These are phyloP conservation scores for Naganishia vishniacii DNA, from an alignment of 768 basidiomycete genomes.

Conservation along the genomic window DNA sequence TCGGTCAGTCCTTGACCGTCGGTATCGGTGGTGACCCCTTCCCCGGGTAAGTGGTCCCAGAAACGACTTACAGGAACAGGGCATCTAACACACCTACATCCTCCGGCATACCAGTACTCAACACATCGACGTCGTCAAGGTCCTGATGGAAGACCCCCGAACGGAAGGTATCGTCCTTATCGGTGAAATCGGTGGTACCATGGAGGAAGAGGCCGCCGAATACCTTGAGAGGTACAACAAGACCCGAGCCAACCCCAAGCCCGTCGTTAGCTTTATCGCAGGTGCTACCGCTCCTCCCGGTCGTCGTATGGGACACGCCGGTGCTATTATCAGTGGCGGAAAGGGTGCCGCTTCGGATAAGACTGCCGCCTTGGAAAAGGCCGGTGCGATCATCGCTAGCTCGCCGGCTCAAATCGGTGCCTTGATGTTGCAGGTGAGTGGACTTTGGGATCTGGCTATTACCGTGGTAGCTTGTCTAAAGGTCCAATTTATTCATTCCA, in stretches of 20 bases:
- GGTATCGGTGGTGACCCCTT: slow-evolving; percentile 78
- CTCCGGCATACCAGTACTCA: slow-evolving; percentile 92
- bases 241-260: slow-evolving; percentile 77
- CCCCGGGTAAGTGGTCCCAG: slow-evolving; percentile 41
- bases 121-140: slow-evolving; percentile 90
- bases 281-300: slow-evolving; percentile 97
- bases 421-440: slow-evolving; percentile 64
- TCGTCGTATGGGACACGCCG: slow-evolving; percentile 95
- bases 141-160: slow-evolving; percentile 88
- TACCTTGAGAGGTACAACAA: slow-evolving; percentile 91
- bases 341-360: slow-evolving; percentile 96
- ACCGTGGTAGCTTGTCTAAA: slow-evolving; percentile 45
- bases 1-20: slow-evolving; percentile 92
- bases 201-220: slow-evolving; percentile 99
- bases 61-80: too few relatives aligned
- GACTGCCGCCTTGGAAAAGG: slow-evolving; percentile 70
- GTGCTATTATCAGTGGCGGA: slow-evolving; percentile 95
- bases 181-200: slow-evolving; percentile 96
- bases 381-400: slow-evolving; percentile 87
- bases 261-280: slow-evolving; percentile 96
- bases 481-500: background rate
- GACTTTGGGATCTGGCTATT: too few relatives aligned
- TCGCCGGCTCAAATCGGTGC: slow-evolving; percentile 91
- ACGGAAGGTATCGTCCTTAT: slow-evolving; percentile 97
- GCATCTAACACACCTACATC: background rate